Conservation (phyloP, 2,329 filamentous ascomycete species). For the Lomentospora prolificans region DNA sequence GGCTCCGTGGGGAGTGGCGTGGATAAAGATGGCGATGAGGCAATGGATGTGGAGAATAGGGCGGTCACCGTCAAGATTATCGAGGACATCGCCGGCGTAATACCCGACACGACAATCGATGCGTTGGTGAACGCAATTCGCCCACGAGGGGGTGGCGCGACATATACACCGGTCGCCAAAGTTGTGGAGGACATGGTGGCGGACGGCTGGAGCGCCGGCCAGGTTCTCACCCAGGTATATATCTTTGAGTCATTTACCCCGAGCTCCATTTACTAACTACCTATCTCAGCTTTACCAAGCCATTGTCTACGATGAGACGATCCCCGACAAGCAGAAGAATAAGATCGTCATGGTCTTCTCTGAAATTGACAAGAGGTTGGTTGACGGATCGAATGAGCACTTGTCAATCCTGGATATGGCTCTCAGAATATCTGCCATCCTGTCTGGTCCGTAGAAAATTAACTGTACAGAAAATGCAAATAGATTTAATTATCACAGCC, state of each 20-base stretch:
- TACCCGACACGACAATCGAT: conserved; percentile 67
- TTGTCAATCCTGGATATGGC: conserved; percentile 79
- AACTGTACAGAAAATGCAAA: neutral
- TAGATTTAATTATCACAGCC: neutral
- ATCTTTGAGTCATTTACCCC: neutral
- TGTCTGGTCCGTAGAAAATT: conserved; percentile 35
- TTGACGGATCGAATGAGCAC: conserved; percentile 94
- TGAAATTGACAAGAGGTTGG: conserved; percentile 84
- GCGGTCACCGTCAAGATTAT: conserved; percentile 67
- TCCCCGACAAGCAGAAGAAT: conserved; percentile 80
- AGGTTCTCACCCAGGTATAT: conserved; percentile 69
- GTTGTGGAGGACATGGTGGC: conserved; percentile 86
- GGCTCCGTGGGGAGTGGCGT: conserved; percentile 47
- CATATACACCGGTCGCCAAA: conserved; percentile 65
- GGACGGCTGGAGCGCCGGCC: conserved; percentile 92
- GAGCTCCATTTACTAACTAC: conserved; percentile 12
- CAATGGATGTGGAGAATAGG: conserved; percentile 51
- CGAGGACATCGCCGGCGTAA: conserved; percentile 93
- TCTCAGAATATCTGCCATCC: conserved; percentile 67
- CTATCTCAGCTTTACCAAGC: conserved; percentile 61
- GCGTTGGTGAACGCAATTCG: conserved; percentile 65
- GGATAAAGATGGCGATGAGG: conserved; percentile 44
- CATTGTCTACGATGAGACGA: conserved; percentile 73
- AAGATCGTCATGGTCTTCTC: conserved; percentile 84
- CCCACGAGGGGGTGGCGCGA: conserved; percentile 51